phyloP scores from a whole-genome alignment of 2,329 filamentous ascomycete species.

The Chrysoporthe puriensis region DNA sequence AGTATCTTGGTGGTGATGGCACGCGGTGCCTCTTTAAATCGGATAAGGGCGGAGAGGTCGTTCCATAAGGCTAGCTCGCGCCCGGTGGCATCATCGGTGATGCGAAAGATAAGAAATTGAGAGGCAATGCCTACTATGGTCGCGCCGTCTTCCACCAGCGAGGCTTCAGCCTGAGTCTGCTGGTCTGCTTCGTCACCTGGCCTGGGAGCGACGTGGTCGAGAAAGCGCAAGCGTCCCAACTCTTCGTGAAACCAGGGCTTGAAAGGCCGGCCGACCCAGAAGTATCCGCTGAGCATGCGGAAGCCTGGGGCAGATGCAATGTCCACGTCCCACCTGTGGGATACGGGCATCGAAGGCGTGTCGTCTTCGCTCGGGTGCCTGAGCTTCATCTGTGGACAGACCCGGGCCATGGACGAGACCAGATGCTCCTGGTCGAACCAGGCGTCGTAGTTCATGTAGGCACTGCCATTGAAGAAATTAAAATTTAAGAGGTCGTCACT shows the following conservation, averaged over 20 bases:
- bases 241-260: slow-evolving; percentile 24
- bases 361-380: slow-evolving; percentile 29
- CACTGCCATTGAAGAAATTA: slow-evolving; percentile 35
- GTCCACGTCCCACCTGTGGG: slow-evolving; percentile 21
- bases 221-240: slow-evolving; percentile 11
- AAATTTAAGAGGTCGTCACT: slow-evolving; percentile 34
- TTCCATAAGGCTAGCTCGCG: slow-evolving; percentile 41
- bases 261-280: slow-evolving; percentile 28
- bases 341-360: slow-evolving; percentile 10
- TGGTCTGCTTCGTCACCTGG: slow-evolving; percentile 20
- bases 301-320: slow-evolving; percentile 16
- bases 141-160: slow-evolving; percentile 31
- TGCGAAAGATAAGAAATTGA: slow-evolving; percentile 40
- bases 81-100: slow-evolving; percentile 42
- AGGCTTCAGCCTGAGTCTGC: slow-evolving; percentile 15
- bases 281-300: slow-evolving; percentile 17
- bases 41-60: slow-evolving; percentile 38
- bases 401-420: slow-evolving; percentile 27
- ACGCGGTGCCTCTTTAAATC: slow-evolving; percentile 37
- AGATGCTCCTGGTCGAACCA: slow-evolving; percentile 39
- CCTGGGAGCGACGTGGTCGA: slow-evolving; percentile 11
- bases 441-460: slow-evolving; percentile 35
- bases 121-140: slow-evolving; percentile 37
- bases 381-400: slow-evolving; percentile 37
- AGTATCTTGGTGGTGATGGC: slow-evolving; percentile 34